Base-by-base conservation (phyloP, 169 alveolate genomes). In the Babesia bovis region DNA sequence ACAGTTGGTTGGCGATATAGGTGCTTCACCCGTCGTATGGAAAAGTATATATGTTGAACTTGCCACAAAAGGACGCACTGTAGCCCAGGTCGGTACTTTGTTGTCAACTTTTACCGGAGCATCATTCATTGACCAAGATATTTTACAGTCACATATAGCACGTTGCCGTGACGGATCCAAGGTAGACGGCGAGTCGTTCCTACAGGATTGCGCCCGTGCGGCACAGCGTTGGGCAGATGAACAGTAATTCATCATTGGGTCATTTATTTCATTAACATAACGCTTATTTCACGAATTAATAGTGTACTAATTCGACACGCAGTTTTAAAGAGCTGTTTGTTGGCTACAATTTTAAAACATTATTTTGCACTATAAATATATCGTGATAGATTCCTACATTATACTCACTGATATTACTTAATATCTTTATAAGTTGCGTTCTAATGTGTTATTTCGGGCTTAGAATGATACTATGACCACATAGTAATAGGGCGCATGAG, bases 211-310 rank as follows among this genome's bases (percentile, higher is more conserved):
- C 66, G 74, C 82, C 25, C 66, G 81, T 7, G n/a, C 58, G 4
- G 93, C 93, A 9, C 89, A 87, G 50, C 51, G 70, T 21, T 87
- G 93, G 93, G 93, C 93, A 4, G 90, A 87, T 35, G 65, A 28
- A 10, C 66, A 68, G 58, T 77, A 77, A 50, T 61, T n/a, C n/a
- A n/a, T n/a, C n/a, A n/a, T n/a, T n/a, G n/a, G n/a, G n/a, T n/a
- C n/a, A 61, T 21, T 52, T n/a, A n/a, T n/a, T n/a, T n/a, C n/a
- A n/a, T n/a, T n/a, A n/a, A n/a, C n/a, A n/a, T n/a, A n/a, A n/a
- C n/a, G n/a, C n/a, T n/a, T n/a, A n/a, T n/a, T n/a, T n/a, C n/a
- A n/a, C n/a, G n/a, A n/a, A n/a, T n/a, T n/a, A n/a, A n/a, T n/a
- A n/a, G n/a, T n/a, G n/a, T n/a, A n/a, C n/a, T n/a, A n/a, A n/a